Base-by-base conservation (phyloP, 225 moss, liverwort and hornwort genomes). In the Marchantia polymorpha region DNA sequence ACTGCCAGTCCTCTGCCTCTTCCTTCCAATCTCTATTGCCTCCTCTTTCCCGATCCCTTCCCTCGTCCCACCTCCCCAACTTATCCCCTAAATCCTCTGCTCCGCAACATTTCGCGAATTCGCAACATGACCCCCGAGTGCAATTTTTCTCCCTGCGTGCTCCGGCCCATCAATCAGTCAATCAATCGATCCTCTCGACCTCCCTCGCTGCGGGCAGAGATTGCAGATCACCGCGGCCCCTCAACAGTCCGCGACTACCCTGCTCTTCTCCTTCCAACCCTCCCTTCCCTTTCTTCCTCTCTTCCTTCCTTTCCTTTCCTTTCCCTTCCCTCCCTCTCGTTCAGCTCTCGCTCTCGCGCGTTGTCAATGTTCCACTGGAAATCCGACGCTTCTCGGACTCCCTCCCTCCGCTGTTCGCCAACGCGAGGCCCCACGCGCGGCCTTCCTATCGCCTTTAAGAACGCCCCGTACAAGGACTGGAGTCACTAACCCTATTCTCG, bases 1-100 rank as follows among this genome's bases (percentile, higher is more conserved):
- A 12, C 50, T 31, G 22, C 30, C 64, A 8, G 31, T 64, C 49
- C 80, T 74, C 12, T 76, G 47, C 49, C 68, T 48, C 56, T 77
- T 50, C 69, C 70, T 59, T 53, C 78, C 68, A 55, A 79, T 19
- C 78, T 79, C 78, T 79, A 79, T 79, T 52, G 65, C 46, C 46
- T 52, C 55, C 27, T 58, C 69, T 29, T 48, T 60, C 50, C 25
- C 55, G 49, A 60, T 59, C 67, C 49, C 55, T 66, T 26, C 20
- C 64, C 19, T 13, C 52, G 10, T 47, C 25, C 76, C 20, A 76
- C 76, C 17, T 30, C 47, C 29, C 52, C n/a, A 19, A 66, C 0
- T 26, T 53, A 64, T 52, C 74, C 65, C 20, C 53, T 7, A 14
- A 17, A 54, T 47, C 58, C 39, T n/a, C 47, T 76, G 48, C 55